Evolutionary conservation across 2,329 filamentous ascomycete genomes (phyloP), one percentile per base, ranked within the genome.

Genomic region (Thermomyces lanuginosus): DNA sequence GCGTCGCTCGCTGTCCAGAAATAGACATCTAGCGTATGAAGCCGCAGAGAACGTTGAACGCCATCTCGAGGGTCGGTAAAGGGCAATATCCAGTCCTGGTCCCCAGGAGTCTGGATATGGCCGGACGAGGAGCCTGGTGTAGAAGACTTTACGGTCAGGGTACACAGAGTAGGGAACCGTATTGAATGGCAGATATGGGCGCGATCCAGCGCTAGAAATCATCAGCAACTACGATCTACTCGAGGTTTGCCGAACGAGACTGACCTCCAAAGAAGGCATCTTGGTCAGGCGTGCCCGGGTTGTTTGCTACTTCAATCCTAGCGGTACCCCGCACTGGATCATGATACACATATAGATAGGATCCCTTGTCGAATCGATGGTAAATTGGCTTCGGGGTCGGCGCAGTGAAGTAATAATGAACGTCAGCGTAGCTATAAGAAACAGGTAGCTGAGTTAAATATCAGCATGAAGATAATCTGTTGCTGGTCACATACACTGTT

Each of bases 321-420:
- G 62, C 59, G 31, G 56, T 63, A 26, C 60, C 58, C 33, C 62
- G 56, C 26, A 55, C 53, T 6, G 62, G 54, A 40, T 69, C 65
- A 46, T 71, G 61, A 47, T 71, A 72, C 28, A 76, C 49, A 46
- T 75, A 76, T 34, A 75, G 55, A 49, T 76, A 75, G 24, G 68
- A 73, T 33, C 64, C 58, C 41, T 69, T 72, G 39, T 71, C 66
- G 48, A 76, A 75, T 26, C 71, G 66, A 44, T 75, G 66, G 37
- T 72, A 64, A 18, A 56, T 48, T 21, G 70, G 68, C 31, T 58
- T 65, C 19, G 61, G 55, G 3, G 53, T 54, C 3, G 71, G 71
- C 9, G 61, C 53, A 34, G 60, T 58, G 47, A 75, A 71, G 48
- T 66, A 73, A 44, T 70, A 73, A 46, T 75, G 71, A 21, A 72